Conservation (phyloP, 1,139 yeast species). For the Geotrichum australiense region DNA sequence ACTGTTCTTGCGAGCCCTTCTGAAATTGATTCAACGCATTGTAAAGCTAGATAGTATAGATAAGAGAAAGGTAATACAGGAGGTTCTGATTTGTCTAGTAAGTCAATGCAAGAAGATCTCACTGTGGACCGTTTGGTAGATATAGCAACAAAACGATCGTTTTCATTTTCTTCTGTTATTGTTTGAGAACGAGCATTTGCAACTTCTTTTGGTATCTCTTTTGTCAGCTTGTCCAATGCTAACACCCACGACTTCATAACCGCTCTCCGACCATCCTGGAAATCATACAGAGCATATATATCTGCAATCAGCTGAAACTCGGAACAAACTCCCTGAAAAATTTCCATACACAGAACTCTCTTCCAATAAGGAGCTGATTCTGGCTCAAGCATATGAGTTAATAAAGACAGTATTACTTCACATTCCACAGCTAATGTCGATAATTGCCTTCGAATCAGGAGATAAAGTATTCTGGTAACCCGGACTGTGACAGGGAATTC, state of each 20-base stretch:
- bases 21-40: conserved; percentile 48
- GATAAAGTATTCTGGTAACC: conserved; percentile 60
- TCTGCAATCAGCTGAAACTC: conserved; percentile 48
- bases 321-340: conserved; percentile 52
- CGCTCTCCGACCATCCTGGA: conserved; percentile 48
- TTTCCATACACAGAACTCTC: conserved; percentile 62
- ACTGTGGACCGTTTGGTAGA: conserved; percentile 36
- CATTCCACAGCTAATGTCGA: conserved; percentile 62
- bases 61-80: conserved; percentile 59
- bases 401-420: conserved; percentile 67
- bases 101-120: conserved; percentile 58
- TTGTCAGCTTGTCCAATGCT: conserved; percentile 35
- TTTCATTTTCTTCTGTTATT: conserved; percentile 3
- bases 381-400: conserved; percentile 56
- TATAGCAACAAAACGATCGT: conserved; percentile 21
- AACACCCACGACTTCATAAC: conserved; percentile 54
- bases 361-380: conserved; percentile 62
- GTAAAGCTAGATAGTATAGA: conserved; percentile 50
- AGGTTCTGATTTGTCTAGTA: conserved; percentile 70
- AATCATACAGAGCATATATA: conserved; percentile 60
- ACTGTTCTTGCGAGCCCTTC: conserved; percentile 65
- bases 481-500: conserved; percentile 62
- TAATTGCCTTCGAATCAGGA: conserved; percentile 56
- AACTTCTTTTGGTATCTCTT: conserved; percentile 24
- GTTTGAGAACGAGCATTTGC: conserved; percentile 21